phyloP scores from a whole-genome alignment of 148 eudicot species.

The Chenopodium album region DNA sequence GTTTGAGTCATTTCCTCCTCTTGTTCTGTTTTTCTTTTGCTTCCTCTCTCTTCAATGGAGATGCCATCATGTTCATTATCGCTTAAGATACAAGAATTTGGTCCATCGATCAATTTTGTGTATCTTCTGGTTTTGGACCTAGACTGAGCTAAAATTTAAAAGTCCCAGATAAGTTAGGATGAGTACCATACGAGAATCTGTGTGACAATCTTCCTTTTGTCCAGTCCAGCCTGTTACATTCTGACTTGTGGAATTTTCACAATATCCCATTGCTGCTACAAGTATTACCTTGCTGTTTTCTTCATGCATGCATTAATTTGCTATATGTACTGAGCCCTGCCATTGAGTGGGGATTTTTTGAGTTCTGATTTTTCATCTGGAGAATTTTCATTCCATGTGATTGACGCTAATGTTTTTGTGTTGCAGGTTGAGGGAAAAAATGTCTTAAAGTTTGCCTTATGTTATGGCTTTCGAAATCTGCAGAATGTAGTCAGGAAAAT shows the following conservation, averaged over 20 bases:
- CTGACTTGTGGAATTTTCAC: not conserved
- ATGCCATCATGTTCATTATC: not conserved
- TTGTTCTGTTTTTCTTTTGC: not conserved
- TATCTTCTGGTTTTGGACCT: not conserved
- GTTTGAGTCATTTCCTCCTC: not conserved
- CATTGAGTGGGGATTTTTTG: not conserved
- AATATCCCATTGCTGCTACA: not conserved
- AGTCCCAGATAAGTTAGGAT: not conserved
- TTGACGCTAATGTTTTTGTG: conserved; percentile 6
- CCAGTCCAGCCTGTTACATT: not conserved
- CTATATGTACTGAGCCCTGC: not conserved
- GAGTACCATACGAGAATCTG: not conserved
- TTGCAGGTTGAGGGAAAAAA: conserved; percentile 76
- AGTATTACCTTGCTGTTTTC: not conserved
- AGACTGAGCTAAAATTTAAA: not conserved
- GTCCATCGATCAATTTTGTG: not conserved
- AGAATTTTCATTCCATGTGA: not conserved
- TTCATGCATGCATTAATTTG: not conserved
- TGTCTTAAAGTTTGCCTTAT: conserved; percentile 83
- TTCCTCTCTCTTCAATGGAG: not conserved
- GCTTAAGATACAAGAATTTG: not conserved
- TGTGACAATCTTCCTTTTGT: not conserved
- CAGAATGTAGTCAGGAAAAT: conserved; percentile 84
- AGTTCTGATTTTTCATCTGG: not conserved
- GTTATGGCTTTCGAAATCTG: conserved; percentile 96